phyloP scores from a whole-genome alignment of 2,329 filamentous ascomycete genomes.

The Fusarium hostae region DNA sequence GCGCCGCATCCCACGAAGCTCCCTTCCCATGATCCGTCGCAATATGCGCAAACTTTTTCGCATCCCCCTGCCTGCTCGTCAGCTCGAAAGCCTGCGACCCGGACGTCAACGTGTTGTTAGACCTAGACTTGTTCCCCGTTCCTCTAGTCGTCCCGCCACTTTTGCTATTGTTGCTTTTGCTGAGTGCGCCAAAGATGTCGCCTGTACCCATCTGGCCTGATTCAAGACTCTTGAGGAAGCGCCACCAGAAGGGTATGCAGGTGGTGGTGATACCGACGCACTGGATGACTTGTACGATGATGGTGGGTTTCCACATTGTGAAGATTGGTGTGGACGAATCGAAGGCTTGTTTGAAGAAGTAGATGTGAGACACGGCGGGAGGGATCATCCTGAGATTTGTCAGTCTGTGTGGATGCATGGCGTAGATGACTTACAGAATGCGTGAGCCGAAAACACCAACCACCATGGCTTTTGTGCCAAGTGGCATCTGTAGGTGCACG shows the following conservation, averaged over 20 bases:
- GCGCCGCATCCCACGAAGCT: constrained; percentile 5
- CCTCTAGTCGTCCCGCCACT: background rate
- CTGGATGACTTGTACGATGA: constrained; percentile 12
- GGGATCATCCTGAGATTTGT: background rate
- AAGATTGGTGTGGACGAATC: background rate
- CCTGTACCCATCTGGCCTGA: constrained; percentile 13
- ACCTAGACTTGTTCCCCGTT: background rate
- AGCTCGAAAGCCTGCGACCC: constrained; percentile 10
- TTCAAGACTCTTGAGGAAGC: constrained; percentile 14
- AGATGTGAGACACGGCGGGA: constrained; percentile 4
- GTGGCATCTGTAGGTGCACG: background rate
- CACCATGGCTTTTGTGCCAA: constrained; percentile 2
- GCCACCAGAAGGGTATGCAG: constrained; percentile 17
- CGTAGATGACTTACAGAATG: background rate
- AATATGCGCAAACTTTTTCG: constrained; percentile 9
- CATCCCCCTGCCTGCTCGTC: background rate
- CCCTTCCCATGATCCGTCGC: constrained; percentile 2
- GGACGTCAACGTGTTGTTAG: constrained; percentile 2
- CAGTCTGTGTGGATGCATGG: background rate
- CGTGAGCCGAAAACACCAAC: constrained; percentile 13
- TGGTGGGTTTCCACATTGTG: constrained; percentile 11
- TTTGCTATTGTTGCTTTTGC: constrained; percentile 10
- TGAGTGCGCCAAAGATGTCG: background rate
- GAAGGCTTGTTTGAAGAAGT: background rate
- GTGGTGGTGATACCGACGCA: constrained; percentile 15